Evolutionary conservation across 179 eudicot species (phyloP), one percentile per base, ranked within the genome.

Genomic region (Patellifolia procumbens): DNA sequence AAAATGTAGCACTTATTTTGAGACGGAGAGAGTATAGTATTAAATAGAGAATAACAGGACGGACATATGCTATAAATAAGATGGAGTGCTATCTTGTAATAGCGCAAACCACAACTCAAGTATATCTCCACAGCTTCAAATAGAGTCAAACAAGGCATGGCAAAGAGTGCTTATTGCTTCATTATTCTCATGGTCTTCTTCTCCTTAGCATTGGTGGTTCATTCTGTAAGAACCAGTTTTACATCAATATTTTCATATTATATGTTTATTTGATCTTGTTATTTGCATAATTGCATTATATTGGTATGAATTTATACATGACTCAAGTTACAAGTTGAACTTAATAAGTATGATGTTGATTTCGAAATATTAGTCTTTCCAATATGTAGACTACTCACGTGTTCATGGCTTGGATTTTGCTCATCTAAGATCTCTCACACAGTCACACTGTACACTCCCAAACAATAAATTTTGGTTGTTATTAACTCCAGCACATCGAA

Each of bases 211-310:
- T 16, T 61, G 32, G 39, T 32, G 31, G 66, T 35, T 61, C 66
- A 32, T 22, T 61, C 66, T 61, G 66, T 61, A 61, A 61, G 66
- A 61, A 17, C 39, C 66, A 29, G 16, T 7, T 61, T 12, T 61
- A 31, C 39, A 31, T 61, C 42, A 32, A 26, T 61, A 31, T 32
- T 32, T 2, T 29, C 19, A 61, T 61, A 20, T 0, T 6, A 24
- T 3, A 32, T 13, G 15, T 29, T 16, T 32, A 31, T 32, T 61
- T 32, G 2, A 28, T 59, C 19, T 26, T 2, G 59, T 3, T 19
- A 19, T 53, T 53, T 7, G n/a, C n/a, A n/a, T n/a, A n/a, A n/a
- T 19, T 20, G 8, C 8, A 19, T 11, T 32, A 5, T 32, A 5
- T 17, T 16, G 39, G 29, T 17, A 61, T 32, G 32, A 5, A 32